Base-by-base conservation (phyloP, 805 yeast genomes). In the Zygosaccharomyces siamensis region DNA sequence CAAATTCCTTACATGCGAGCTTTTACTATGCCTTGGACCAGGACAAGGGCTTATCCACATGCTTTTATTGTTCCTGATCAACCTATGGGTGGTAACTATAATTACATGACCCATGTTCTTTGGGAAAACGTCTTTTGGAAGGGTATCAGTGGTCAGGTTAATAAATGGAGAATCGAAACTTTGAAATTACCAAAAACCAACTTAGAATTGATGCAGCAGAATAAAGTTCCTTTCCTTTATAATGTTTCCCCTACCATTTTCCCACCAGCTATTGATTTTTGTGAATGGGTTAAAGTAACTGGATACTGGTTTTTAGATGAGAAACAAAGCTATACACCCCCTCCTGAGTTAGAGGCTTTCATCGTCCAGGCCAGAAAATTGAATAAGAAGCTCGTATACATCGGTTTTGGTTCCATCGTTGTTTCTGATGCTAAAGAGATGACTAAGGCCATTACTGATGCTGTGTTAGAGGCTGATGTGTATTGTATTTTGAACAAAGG, bases 1-100 rank as follows among this genome's bases (percentile, higher is more conserved):
- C 79, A 81, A 18, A 85, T 92, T 48, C 96, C 98, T 0, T 92
- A 92, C 63, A 86, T 87, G 72, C 75, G 97, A 59, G 97, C 97
- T 0, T 92, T 92, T 63, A 92, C 98, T 0, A 92, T 92, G 98
- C 98, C 98, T 0, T 92, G 98, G 98, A 88, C 97, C 0, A 71
- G 96, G 52, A 90, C 98, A 0, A 75, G 95, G 56, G 95, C 97
- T 0, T 92, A 92, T 63, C 97, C 97, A 1, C 97, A 92, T 72
- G 97, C 98, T 0, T 89, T 92, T 55, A 81, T 90, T 63, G 96
- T 88, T 6, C 97, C 98, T 0, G 97, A 89, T 51, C 95, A 87
- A 67, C 88, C 85, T 62, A 78, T 85, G 64, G 97, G 97, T 8
- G 97, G 97, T 2, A 84, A 90, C 7, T 92, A 92, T 68, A 92